Base-by-base conservation (phyloP, 176 grass and related monocot species). In the Oryza rufipogon region DNA sequence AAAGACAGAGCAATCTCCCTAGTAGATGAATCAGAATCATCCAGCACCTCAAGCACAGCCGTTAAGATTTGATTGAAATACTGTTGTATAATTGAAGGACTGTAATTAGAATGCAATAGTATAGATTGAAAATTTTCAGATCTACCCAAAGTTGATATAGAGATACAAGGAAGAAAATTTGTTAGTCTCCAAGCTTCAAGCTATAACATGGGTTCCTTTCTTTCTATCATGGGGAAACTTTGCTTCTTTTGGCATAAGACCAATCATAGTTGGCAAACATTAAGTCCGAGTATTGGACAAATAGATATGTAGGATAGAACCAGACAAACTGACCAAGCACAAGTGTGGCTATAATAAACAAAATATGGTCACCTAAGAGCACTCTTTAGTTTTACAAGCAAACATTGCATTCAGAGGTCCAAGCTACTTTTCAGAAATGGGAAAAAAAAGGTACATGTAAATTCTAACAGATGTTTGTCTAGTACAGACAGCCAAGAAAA, bases 41-140 rank as follows among this genome's bases (percentile, higher is more conserved):
- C 93, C 81, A 99, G 82, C 9, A 92, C 89, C 75, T 96, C 96
- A 73, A 99, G 91, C 64, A 94, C 93, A 80, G 93, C 81, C n/a
- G 84, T 94, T 75, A 99, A 91, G 61, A 96, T 96, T 92, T 99
- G 96, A 99, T 96, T 99, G 91, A 99, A 99, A 68, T 99, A 99
- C 96, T 99, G 88, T 83, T n/a, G 52, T 47, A 69, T 82, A 69
- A 88, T 69, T 45, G 60, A 89, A 49, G 80, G 81, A 65, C 52
- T 61, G 2, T 23, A 9, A 85, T 93, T 81, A 99, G 83, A 85
- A 39, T 28, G 58, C 56, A 76, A 71, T 23, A 79, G 28, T 32
- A 34, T 49, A 42, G 0, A 45, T 73, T 77, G 46, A 86, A 61
- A 16, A 15, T 8, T 33, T 42, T 44, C 19, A 1, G 15, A 0